A percentile compares a stretch with the other conserved stretches of the same genome.
Evolutionary conservation across 164 flowering plant species (phyloP).

Genomic region (Liquidambar formosana): DNA sequence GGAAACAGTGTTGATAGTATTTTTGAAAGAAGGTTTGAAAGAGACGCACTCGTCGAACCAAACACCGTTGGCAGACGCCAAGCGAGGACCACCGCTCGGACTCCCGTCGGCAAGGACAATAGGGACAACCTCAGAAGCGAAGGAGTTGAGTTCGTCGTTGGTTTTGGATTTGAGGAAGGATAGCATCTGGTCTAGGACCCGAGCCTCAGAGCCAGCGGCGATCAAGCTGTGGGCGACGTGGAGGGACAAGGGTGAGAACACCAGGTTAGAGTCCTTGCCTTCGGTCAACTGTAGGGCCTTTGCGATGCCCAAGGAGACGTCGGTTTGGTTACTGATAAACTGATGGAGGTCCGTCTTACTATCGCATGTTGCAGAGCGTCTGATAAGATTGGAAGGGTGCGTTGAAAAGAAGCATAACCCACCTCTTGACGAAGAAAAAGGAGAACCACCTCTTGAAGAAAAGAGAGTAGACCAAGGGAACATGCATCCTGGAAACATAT

Average conservation of each 20-base stretch:
- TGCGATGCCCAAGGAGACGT: slow-evolving; percentile 43
- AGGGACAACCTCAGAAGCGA: slow-evolving; percentile 51
- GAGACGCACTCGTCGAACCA: slow-evolving; percentile 62
- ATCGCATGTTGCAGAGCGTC: too few relatives aligned
- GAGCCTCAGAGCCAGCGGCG: slow-evolving; percentile 61
- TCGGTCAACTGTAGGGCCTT: slow-evolving; percentile 32
- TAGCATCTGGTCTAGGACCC: slow-evolving; percentile 56
- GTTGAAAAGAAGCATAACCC: too few relatives aligned
- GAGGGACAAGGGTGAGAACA: slow-evolving; percentile 62
- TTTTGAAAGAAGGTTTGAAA: slow-evolving; percentile 51
- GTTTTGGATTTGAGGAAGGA: slow-evolving; percentile 51
- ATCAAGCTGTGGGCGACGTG: slow-evolving; percentile 56
- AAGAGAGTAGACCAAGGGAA: too few relatives aligned
- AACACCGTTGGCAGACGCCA: slow-evolving; percentile 61
- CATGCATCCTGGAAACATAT: too few relatives aligned
- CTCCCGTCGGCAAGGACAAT: slow-evolving; percentile 55
- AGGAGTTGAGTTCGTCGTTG: slow-evolving; percentile 48
- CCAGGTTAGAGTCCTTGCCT: slow-evolving; percentile 46
- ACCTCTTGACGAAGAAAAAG: too few relatives aligned
- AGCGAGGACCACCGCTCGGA: slow-evolving; percentile 54
- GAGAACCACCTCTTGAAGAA: too few relatives aligned
- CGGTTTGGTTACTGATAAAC: slow-evolving; percentile 45
- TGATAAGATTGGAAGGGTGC: too few relatives aligned
- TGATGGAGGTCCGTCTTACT: slow-evolving; percentile 56
- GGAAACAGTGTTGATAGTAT: slow-evolving; percentile 43